Conservation (phyloP, 2,329 filamentous ascomycete species). For the Ophiosphaerella narmari region DNA sequence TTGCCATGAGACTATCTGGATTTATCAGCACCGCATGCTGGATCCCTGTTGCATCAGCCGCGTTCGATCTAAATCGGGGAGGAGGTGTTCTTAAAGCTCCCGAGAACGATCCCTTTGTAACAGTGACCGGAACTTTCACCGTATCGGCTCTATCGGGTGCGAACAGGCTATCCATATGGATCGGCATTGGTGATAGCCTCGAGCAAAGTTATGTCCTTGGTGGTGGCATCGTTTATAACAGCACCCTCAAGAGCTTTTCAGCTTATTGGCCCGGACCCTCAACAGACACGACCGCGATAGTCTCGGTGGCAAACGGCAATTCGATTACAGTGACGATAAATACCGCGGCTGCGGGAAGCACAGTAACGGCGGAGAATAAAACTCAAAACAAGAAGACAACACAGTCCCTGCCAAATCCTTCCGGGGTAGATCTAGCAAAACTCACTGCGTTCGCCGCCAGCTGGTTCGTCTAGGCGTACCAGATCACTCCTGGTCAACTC, state of each 20-base stretch:
- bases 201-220: conserved; percentile 27
- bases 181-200: conserved; percentile 27
- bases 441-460: conserved; percentile 26
- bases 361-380: conserved; percentile 30
- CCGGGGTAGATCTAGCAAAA: conserved; percentile 9
- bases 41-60: conserved; percentile 18
- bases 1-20: conserved; percentile 17
- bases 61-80: conserved; percentile 29
- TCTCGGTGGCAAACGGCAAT: conserved; percentile 24
- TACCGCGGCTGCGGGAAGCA: conserved; percentile 15
- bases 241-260: conserved; percentile 21
- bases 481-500: conserved; percentile 25
- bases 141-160: conserved; percentile 25
- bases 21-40: conserved; percentile 13
- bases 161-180: conserved; percentile 29
- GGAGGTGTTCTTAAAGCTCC: conserved; percentile 34
- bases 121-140: conserved; percentile 29
- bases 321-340: conserved; percentile 24
- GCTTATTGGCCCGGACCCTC: conserved; percentile 24
- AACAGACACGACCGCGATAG: conserved; percentile 22
- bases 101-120: conserved; percentile 24
- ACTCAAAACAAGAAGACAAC: conserved; percentile 26
- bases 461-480: conserved; percentile 34
- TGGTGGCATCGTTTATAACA: conserved; percentile 28
- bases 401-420: conserved; percentile 20